phyloP scores from a whole-genome alignment of 2,329 filamentous ascomycete species.

The Monilinia fructigena region DNA sequence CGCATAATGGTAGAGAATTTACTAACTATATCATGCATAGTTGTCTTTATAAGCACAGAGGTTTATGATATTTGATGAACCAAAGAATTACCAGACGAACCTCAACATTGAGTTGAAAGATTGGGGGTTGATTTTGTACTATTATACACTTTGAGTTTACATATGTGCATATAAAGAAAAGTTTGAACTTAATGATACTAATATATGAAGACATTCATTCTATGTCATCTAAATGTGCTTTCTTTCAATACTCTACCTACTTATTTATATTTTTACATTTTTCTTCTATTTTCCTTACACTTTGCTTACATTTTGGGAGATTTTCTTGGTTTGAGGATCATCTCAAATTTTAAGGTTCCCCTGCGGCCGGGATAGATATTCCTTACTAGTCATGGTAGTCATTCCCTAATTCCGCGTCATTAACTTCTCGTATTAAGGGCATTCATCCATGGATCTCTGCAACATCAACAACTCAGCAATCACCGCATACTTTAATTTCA shows the following conservation, averaged over 20 bases:
- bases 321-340: background rate
- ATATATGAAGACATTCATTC: background rate
- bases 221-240: background rate
- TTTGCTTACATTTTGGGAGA: background rate
- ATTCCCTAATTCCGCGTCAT: slow-evolving; percentile 19
- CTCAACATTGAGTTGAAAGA: background rate
- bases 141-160: background rate
- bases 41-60: background rate
- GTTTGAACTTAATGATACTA: background rate
- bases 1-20: slow-evolving; percentile 7
- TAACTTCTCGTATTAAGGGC: background rate
- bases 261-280: too few species aligned
- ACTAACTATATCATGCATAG: slow-evolving; percentile 1
- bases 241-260: too few species aligned
- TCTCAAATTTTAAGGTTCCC: slow-evolving; percentile 8
- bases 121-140: background rate
- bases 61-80: slow-evolving; percentile 13
- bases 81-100: background rate
- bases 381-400: background rate
- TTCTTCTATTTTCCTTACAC: too few species aligned
- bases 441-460: background rate
- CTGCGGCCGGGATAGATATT: background rate
- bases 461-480: slow-evolving; percentile 14
- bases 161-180: background rate
- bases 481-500: slow-evolving; percentile 8